Conservation (phyloP, 371 early-diverging fungal genomes). For the Phascolomyces articulosus region DNA sequence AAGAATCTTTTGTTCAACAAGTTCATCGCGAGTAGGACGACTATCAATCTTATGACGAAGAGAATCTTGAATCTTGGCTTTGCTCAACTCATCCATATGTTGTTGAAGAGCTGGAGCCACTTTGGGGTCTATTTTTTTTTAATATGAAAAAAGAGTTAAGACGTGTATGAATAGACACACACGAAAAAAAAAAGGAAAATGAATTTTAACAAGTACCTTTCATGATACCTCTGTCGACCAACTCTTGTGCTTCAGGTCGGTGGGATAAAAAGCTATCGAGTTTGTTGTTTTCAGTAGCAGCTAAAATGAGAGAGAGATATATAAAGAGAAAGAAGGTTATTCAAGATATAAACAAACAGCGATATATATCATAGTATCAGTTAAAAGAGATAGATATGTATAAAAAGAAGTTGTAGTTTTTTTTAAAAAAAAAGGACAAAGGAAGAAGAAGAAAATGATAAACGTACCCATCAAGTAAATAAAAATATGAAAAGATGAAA, state of each 20-base stretch:
- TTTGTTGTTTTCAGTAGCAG: conserved; percentile 20
- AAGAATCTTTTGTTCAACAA: conserved; percentile 75
- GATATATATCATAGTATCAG: background rate
- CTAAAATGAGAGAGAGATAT: background rate
- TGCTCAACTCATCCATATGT: conserved; percentile 50
- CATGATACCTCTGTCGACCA: conserved; percentile 75
- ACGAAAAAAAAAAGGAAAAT: too few relatives aligned
- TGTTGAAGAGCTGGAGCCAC: conserved; percentile 73
- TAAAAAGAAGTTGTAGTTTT: background rate
- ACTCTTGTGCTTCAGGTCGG: conserved; percentile 66
- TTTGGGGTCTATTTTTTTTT: conserved; percentile 41
- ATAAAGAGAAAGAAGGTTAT: too few relatives aligned
- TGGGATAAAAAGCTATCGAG: conserved; percentile 61
- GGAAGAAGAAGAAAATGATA: background rate
- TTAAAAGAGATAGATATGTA: too few relatives aligned
- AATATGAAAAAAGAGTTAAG: background rate
- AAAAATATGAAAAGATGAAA: background rate
- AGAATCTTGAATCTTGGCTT: conserved; percentile 66
- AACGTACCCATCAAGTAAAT: background rate
- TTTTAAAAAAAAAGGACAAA: background rate
- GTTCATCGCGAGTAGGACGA: conserved; percentile 70
- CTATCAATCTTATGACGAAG: conserved; percentile 74
- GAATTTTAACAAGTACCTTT: conserved; percentile 44
- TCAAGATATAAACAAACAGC: too few relatives aligned
- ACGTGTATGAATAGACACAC: too few relatives aligned